Percentiles rank a stretch among this genome's conserved stretches.
phyloP scores from a whole-genome alignment of 257 asterid species.

The Scutellaria barbata region DNA sequence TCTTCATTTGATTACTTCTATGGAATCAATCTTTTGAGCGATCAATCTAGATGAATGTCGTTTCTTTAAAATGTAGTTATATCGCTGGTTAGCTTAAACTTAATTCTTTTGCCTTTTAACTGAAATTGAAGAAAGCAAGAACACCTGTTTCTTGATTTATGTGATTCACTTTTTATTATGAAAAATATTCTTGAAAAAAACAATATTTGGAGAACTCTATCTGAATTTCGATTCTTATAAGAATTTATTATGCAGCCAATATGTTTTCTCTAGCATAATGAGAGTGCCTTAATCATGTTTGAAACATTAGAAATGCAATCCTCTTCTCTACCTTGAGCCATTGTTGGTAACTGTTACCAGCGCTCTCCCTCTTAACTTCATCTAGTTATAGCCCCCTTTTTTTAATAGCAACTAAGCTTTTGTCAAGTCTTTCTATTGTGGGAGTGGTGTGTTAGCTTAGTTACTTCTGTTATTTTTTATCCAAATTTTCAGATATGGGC shows the following conservation, averaged over 20 bases:
- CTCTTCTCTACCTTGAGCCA: background rate
- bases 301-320: background rate
- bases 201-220: background rate
- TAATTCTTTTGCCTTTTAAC: background rate
- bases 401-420: background rate
- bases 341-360: conserved; percentile 23
- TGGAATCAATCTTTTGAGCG: background rate
- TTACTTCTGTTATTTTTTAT: conserved; percentile 34
- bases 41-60: conserved; percentile 13
- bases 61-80: conserved; percentile 6
- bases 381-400: background rate
- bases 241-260: conserved; percentile 4
- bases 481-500: conserved; percentile 78
- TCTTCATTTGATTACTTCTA: background rate
- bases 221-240: conserved; percentile 2
- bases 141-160: background rate
- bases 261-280: conserved; percentile 1
- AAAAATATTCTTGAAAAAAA: background rate
- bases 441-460: conserved; percentile 9
- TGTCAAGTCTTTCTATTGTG: conserved; percentile 13
- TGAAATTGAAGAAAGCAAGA: background rate
- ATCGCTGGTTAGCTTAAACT: conserved; percentile 1
- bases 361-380: conserved; percentile 23
- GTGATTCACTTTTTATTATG: background rate
- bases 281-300: conserved; percentile 5